These are phyloP conservation scores for Butyriboletus loyo DNA, from an alignment of 768 basidiomycete genomes.

Conservation along the genomic window DNA sequence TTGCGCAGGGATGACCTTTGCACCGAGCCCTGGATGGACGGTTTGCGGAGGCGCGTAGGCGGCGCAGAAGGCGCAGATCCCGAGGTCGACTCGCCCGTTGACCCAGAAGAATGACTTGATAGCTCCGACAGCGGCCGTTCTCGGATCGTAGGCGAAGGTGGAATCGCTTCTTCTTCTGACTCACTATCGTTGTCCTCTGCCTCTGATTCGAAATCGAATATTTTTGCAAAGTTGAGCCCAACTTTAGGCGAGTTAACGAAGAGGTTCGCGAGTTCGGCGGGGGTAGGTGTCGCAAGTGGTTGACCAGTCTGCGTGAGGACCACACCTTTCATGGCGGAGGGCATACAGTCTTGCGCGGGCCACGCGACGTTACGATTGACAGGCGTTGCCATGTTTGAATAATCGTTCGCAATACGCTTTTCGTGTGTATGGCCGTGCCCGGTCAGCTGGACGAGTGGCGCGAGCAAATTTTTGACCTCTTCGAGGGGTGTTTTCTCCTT, in stretches of 20 bases:
- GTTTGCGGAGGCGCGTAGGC: constrained; percentile 52
- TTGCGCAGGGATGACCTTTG: constrained; percentile 29
- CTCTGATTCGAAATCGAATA: constrained; percentile 59
- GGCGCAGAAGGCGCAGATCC: constrained; percentile 26
- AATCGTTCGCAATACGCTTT: constrained; percentile 10
- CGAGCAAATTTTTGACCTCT: constrained; percentile 70
- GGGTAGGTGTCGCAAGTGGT: constrained; percentile 66
- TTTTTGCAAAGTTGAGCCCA: constrained; percentile 72
- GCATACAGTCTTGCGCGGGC: constrained; percentile 25
- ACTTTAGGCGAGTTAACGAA: constrained; percentile 70
- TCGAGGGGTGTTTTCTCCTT: constrained; percentile 63
- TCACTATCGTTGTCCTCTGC: constrained; percentile 31
- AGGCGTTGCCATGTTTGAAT: constrained; percentile 48
- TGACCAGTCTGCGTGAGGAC: constrained; percentile 79
- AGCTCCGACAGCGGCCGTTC: constrained; percentile 34
- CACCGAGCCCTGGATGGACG: constrained; percentile 49
- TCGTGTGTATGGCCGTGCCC: constrained; percentile 25
- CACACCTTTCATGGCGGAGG: constrained; percentile 72
- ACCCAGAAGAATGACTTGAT: constrained; percentile 26
- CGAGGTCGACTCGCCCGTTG: constrained; percentile 22
- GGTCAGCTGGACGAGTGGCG: constrained; percentile 43
- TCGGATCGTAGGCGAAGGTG: constrained; percentile 49
- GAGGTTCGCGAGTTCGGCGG: constrained; percentile 60
- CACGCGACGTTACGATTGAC: constrained; percentile 37
- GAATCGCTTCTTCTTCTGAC: constrained; percentile 28